These are phyloP conservation scores for Fusarium sp. DNA, from an alignment of 2,329 filamentous ascomycete genomes.

Conservation along the genomic window DNA sequence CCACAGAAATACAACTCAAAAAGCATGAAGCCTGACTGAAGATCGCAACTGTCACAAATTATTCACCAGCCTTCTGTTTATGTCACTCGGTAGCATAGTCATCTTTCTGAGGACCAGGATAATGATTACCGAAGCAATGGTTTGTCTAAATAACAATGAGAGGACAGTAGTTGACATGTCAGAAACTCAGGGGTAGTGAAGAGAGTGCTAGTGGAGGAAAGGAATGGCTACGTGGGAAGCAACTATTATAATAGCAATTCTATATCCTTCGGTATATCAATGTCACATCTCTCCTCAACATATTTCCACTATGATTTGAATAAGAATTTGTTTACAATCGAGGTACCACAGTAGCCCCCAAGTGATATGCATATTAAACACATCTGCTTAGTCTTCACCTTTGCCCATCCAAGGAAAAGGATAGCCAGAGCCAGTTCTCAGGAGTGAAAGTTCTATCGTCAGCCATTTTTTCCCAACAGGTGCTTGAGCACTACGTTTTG, in stretches of 20 bases:
- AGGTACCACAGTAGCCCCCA: not conserved
- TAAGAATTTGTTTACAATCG: not conserved
- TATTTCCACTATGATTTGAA: not conserved
- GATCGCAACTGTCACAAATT: not conserved
- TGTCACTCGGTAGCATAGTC: not conserved
- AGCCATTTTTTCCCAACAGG: not conserved
- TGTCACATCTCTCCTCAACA: not conserved
- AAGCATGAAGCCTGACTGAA: not conserved
- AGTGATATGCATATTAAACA: not conserved
- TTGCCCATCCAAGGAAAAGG: not conserved
- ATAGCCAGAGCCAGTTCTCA: no score
- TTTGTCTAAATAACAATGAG: not conserved
- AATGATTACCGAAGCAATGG: not conserved
- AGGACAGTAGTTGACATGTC: no score
- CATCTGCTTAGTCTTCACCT: not conserved
- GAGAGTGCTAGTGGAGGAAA: not conserved
- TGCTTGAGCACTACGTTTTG: rapidly evolving
- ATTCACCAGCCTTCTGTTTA: not conserved
- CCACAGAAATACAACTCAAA: no score
- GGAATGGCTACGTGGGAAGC: not conserved
- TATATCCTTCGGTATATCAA: no score
- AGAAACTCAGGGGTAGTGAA: not conserved
- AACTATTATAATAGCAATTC: rapidly evolving
- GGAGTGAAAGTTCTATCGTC: not conserved
- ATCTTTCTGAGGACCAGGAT: not conserved